Conservation (phyloP, 1,284 basidiomycete genomes). For the Porodaedalea pini region DNA sequence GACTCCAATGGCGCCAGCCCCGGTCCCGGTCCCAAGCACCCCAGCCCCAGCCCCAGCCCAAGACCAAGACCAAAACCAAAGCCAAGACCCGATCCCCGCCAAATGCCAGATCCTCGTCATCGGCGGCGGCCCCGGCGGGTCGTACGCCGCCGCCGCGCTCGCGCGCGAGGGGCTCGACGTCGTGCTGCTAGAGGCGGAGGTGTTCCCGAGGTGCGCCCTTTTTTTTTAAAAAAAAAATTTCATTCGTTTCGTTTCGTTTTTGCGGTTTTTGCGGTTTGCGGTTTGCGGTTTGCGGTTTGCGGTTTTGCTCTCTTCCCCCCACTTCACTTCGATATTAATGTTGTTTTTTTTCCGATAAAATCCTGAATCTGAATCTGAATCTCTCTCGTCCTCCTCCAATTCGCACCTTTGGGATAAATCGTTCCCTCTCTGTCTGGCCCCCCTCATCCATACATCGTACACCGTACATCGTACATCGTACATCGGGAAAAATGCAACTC, state of each 20-base stretch:
- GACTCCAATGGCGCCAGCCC: background rate
- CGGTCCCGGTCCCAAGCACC: background rate
- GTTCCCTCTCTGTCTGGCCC: too few relatives aligned
- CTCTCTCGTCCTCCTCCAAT: too few relatives aligned
- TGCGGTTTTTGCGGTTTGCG: too few relatives aligned
- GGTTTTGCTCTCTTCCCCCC: background rate
- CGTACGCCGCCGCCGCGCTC: conserved; percentile 66
- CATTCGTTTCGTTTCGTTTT: too few relatives aligned
- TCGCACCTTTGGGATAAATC: too few relatives aligned
- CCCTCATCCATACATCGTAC: too few relatives aligned
- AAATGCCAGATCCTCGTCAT: conserved; percentile 37
- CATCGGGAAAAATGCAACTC: background rate
- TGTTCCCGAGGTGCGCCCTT: conserved; percentile 57
- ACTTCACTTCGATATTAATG: background rate
- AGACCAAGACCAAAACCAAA: background rate
- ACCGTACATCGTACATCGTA: too few relatives aligned
- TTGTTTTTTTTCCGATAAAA: too few relatives aligned
- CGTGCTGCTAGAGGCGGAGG: conserved; percentile 60
- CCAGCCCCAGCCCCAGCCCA: background rate
- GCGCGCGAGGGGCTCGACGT: conserved; percentile 69
- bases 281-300: too few relatives aligned
- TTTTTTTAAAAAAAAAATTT: too few relatives aligned
- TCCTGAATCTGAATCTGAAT: too few relatives aligned
- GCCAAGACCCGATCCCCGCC: background rate
- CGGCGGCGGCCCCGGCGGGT: conserved; percentile 67